Base-by-base conservation (phyloP, 768 basidiomycete species). In the Tricholoma furcatifolium region DNA sequence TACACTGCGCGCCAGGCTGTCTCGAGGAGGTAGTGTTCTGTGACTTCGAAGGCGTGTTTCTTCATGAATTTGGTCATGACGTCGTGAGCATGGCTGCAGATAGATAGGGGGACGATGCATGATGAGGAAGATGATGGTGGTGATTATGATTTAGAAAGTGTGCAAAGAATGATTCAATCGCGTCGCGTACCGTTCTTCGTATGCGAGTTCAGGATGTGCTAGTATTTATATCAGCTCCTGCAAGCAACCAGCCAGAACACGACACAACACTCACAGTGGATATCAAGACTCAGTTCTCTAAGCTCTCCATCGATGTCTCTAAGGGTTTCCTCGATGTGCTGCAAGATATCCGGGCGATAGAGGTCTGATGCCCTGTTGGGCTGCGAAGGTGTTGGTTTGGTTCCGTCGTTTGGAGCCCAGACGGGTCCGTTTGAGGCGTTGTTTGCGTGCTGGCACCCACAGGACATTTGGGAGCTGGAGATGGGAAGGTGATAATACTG, bases 1-100 rank as follows among this genome's bases (percentile, higher is more conserved):
- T 80, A 91, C 2, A 75, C 79, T 0, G 91, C 91, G 20, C 75
- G 70, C 90, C 90, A 91, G 3, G 88, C 90, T 0, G 90, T 92
- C n/a, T 81, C 75, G 17, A 92, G 73, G 43, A 78, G 75, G 58
- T 83, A 78, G 41, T 88, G 78, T 45, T 69, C 74, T 36, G 75
- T 78, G 11, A 90, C 85, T 14, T 75, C 65, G 64, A 87, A 91
- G 0, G 85, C 88, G 21, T 83, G 81, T 41, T 75, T 74, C 43
- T 69, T 73, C 77, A 92, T 81, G 65, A 89, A 91, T 0, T 68
- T 65, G 1, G 88, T 87, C 21, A 88, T 76, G 4, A 73, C 75
- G 59, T 91, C 85, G 57, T 92, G 89, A 0, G 90, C 83, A 67
- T 84, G 74, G 47, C 87, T 91, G 36, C 27, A 27, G 3, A n/a